Base-by-base conservation (phyloP, 2,329 filamentous ascomycete species). In the Trichoderma cornu-damae region DNA sequence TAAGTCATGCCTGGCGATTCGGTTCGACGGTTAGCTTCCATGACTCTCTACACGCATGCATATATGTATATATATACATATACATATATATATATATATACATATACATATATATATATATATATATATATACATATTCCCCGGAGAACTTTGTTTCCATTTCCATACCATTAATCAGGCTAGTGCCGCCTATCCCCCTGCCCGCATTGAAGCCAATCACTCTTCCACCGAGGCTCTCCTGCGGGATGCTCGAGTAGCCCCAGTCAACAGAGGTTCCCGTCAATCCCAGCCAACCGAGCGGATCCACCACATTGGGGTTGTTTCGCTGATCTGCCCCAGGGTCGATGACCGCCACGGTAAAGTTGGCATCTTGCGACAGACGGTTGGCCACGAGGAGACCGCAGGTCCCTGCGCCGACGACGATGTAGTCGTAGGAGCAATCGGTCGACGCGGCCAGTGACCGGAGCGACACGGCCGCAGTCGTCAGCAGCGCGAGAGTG, bases 1-100 rank as follows among this genome's bases (percentile, higher is more conserved):
- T 77, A 79, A 11, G 73, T 72, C 76, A 78, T 75, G 16, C 74
- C 74, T 71, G 60, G 4, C 26, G 20, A n/a, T 4, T 48, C 24
- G 3, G 11, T 49, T 12, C 34, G 46, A n/a, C n/a, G n/a, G n/a
- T n/a, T n/a, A n/a, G n/a, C n/a, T n/a, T n/a, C n/a, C n/a, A n/a
- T n/a, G n/a, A n/a, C n/a, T n/a, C n/a, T n/a, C n/a, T n/a, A n/a
- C n/a, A n/a, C n/a, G n/a, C n/a, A n/a, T n/a, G n/a, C n/a, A n/a
- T n/a, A n/a, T n/a, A n/a, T n/a, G n/a, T n/a, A n/a, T n/a, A n/a
- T n/a, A n/a, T n/a, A n/a, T n/a, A n/a, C n/a, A n/a, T n/a, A n/a
- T n/a, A n/a, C n/a, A n/a, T n/a, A n/a, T n/a, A n/a, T n/a, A n/a
- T n/a, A n/a, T n/a, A n/a, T n/a, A n/a, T n/a, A n/a, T n/a, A n/a